Evolutionary conservation across 2,329 filamentous ascomycete species (phyloP).

Genomic region (Verticillium klebahnii): DNA sequence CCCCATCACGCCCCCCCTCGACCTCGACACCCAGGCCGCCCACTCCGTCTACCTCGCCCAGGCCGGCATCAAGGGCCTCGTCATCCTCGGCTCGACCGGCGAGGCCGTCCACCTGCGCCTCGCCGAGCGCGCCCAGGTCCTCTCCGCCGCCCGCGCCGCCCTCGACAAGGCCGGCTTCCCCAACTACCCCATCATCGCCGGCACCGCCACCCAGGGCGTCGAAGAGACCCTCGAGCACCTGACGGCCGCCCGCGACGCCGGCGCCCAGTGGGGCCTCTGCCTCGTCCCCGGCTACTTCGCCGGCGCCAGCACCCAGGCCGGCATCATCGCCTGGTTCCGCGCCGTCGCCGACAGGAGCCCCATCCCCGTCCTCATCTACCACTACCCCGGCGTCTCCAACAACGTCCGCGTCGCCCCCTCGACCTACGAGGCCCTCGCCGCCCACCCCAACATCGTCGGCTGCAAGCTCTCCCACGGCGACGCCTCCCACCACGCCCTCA

Average conservation of each 20-base stretch:
- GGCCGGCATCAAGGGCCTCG: conserved; percentile 55
- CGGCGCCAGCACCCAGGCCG: conserved; percentile 46
- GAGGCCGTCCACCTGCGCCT: conserved; percentile 58
- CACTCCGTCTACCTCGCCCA: conserved; percentile 58
- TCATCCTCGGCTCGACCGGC: conserved; percentile 60
- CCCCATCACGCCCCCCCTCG: conserved; percentile 44
- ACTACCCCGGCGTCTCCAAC: conserved; percentile 65
- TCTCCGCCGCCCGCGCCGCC: conserved; percentile 50
- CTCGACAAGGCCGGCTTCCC: conserved; percentile 51
- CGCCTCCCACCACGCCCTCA: conserved; percentile 58
- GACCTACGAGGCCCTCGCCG: conserved; percentile 51
- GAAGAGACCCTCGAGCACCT: conserved; percentile 57
- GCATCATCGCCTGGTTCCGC: conserved; percentile 53
- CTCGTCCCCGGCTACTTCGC: conserved; percentile 60
- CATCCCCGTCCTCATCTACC: conserved; percentile 57
- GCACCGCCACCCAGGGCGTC: conserved; percentile 57
- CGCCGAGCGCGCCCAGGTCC: conserved; percentile 50
- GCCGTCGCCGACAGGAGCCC: conserved; percentile 53
- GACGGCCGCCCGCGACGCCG: conserved; percentile 47
- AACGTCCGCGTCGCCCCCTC: conserved; percentile 54
- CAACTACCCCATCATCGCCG: conserved; percentile 56
- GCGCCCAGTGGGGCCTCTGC: conserved; percentile 54
- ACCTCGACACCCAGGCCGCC: conserved; percentile 51
- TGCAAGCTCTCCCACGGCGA: conserved; percentile 67
- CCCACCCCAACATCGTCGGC: conserved; percentile 63